Base-by-base conservation (phyloP, 225 moss, liverwort and hornwort species). In the Thuidium tamariscinum region DNA sequence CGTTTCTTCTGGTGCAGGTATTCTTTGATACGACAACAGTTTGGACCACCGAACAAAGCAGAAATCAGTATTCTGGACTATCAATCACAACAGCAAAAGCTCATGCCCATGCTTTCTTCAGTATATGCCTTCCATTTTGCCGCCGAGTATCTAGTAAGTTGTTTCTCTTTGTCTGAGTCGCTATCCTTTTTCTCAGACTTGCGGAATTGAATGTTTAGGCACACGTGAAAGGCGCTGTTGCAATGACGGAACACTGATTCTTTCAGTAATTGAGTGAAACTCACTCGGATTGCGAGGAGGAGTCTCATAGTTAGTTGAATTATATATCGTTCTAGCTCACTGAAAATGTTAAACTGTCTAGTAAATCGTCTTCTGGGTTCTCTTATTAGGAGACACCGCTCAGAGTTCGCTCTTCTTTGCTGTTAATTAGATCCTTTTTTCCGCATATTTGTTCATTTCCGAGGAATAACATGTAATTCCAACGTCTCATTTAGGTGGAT, bases 21-120 rank as follows among this genome's bases (percentile, higher is more conserved):
- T 89, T 96, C 96, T 61, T 93, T 96, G 88, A 90, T 96, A 79
- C 88, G 96, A 78, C 95, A 94, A 73, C 96, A 96, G 86, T 96
- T 96, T 92, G 96, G 96, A 56, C 96, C 96, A 74, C 96, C 95
- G 34, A 90, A 95, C 83, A 91, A 93, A 86, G 94, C 86, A 81
- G 95, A 96, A 86, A 91, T 96, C 63, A 93, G 94, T 77, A 96
- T 96, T 89, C 85, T 96, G 87, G 96, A 96, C 85, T 96, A 96
- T 81, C 96, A 96, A 89, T 96, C 96, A 48, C 96, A 96, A 71
- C 96, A 96, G 84, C 96, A 95, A 87, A 96, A 96, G 92, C 92
- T 96, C 70, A 96, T 96, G 96, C 96, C 96, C 62, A 93, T 96
- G 94, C 90, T 96, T 83, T 93, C 94, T 76, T 95, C 94, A 78